phyloP scores from a whole-genome alignment of 352 stramenopile genomes.

The Globisporangium heterothallicum region DNA sequence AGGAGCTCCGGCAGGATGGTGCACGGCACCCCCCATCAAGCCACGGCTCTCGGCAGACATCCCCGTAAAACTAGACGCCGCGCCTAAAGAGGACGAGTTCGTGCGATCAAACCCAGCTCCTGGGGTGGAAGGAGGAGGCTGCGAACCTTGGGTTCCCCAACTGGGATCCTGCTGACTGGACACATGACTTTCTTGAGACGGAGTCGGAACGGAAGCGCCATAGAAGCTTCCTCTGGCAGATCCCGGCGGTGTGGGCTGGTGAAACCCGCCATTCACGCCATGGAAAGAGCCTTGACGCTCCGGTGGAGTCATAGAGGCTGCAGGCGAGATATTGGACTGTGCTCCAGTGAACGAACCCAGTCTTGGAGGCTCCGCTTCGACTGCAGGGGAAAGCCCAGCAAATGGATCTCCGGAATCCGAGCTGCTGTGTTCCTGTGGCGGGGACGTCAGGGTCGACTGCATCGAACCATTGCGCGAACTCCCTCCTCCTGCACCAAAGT shows the following conservation, averaged over 20 bases:
- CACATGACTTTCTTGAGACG: not conserved
- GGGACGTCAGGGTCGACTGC: not conserved
- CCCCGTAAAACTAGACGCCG: constrained; percentile 33
- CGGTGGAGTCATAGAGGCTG: constrained; percentile 4
- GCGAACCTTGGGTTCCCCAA: not conserved
- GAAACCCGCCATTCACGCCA: not conserved
- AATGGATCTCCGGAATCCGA: constrained; percentile 57
- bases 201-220: not conserved
- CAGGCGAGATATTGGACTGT: constrained; percentile 1
- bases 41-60: constrained; percentile 18
- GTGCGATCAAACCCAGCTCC: constrained; percentile 20
- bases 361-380: constrained; percentile 27
- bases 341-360: constrained; percentile 15
- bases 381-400: constrained; percentile 30
- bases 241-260: constrained; percentile 11
- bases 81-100: constrained; percentile 39
- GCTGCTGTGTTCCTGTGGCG: constrained; percentile 15
- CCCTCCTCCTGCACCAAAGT: not conserved
- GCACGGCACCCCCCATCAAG: constrained; percentile 19
- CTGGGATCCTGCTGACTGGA: not conserved
- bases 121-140: constrained; percentile 12
- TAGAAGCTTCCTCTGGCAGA: constrained; percentile 14
- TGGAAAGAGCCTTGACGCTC: constrained; percentile 13
- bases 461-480: constrained; percentile 19
- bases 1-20: constrained; percentile 6